phyloP scores from a whole-genome alignment of 2,329 filamentous ascomycete species.

The Sporothrix humicola region DNA sequence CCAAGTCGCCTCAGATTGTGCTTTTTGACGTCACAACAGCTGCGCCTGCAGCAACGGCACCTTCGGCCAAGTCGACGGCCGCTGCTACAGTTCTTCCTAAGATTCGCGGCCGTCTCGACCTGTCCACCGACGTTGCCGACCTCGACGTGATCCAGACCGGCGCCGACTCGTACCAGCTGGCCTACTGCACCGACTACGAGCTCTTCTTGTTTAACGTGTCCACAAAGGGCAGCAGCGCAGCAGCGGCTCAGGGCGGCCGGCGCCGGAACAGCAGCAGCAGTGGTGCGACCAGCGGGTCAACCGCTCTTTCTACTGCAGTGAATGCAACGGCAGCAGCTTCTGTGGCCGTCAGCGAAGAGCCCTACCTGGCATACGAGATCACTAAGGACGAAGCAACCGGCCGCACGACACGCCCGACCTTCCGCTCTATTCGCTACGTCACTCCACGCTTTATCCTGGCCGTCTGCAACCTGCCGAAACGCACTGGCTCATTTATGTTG shows the following conservation, averaged over 20 bases:
- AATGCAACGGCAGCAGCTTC: background rate
- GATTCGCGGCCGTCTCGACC: constrained; percentile 56
- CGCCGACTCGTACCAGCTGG: constrained; percentile 69
- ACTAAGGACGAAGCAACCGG: constrained; percentile 51
- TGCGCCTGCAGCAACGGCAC: constrained; percentile 46
- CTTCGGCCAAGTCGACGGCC: constrained; percentile 9
- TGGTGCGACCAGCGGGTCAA: background rate
- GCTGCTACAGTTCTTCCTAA: constrained; percentile 46
- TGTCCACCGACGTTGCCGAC: constrained; percentile 67
- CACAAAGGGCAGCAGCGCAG: constrained; percentile 48
- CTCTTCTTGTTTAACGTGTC: constrained; percentile 69
- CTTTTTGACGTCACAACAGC: constrained; percentile 72
- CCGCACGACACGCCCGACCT: constrained; percentile 53
- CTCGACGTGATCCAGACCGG: constrained; percentile 70
- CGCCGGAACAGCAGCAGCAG: background rate
- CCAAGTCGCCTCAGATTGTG: constrained; percentile 74
- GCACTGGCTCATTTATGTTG: constrained; percentile 62
- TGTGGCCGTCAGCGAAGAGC: constrained; percentile 51
- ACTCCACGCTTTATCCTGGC: constrained; percentile 63
- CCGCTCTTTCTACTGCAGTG: background rate
- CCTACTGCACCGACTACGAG: constrained; percentile 78
- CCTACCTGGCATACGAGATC: constrained; percentile 60
- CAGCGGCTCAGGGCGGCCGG: background rate
- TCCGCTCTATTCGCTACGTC: constrained; percentile 65
- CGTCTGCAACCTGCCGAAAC: constrained; percentile 63